Base-by-base conservation (phyloP, 768 basidiomycete genomes). In the Rubroboletus pulcherrimus region DNA sequence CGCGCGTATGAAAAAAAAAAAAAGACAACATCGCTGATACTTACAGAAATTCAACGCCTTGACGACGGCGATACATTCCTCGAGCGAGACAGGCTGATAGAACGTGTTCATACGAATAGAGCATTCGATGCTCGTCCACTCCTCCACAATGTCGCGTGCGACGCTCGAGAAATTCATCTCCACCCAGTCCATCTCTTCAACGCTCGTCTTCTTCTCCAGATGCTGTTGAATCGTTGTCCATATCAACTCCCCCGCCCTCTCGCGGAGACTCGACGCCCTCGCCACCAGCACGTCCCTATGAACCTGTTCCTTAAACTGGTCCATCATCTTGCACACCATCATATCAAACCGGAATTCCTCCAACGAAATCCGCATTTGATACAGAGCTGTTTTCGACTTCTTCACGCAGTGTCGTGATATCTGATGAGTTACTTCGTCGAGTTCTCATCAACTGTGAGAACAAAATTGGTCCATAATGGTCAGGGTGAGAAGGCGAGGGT, bases 321-420 rank as follows among this genome's bases (percentile, higher is more conserved):
- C 59, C 5, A 40, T 66, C 40, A 64, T 52, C 33, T 62, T 65
- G 8, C 59, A 66, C 71, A 73, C 71, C 59, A 62, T 63, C 39
- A 81, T 50, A 49, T 78, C 71, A 71, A 83, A 81, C 8, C 74
- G 75, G 69, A 82, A 82, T 21, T 64, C 64, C 58, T 85, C 82
- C 41, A 85, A 60, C 7, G 74, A 62, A 21, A 78, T 68, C 38
- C 79, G 74, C 74, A 85, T 72, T 34, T 62, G 55, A 30, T 80
- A 68, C 24, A 83, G 65, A 21, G 64, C 57, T 40, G 79, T 79
- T 24, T 63, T 76, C 38, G 80, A 76, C 21, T 21, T 21, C 21
- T 21, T 21, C 21, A 21, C 21, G 21, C 21, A 21, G 21, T 21
- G 21, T 21, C 21, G 21, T 21, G 21, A 21, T 21, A 21, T 21